Percentiles rank a stretch among this genome's conserved stretches.
Evolutionary conservation across 805 yeast species (phyloP).

Genomic region (Barnettozyma siamensis): DNA sequence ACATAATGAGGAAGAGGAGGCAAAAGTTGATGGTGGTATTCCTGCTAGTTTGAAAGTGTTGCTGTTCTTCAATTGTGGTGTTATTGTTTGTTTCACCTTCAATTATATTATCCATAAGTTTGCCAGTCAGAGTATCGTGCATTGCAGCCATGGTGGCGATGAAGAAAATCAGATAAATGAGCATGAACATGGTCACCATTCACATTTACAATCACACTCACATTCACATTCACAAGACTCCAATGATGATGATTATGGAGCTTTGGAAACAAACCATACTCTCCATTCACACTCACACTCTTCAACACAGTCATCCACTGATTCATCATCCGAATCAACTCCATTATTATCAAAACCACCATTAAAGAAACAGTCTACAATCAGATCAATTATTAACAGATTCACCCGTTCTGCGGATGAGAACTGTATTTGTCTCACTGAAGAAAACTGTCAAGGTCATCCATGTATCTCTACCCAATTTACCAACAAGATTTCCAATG

Average conservation of each 20-base stretch:
- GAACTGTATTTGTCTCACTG: conserved; percentile 19
- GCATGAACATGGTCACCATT: too few relatives aligned
- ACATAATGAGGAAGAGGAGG: conserved; percentile 17
- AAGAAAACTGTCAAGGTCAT: conserved; percentile 18
- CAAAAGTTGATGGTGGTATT: conserved; percentile 10
- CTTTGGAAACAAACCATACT: background rate
- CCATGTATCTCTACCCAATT: conserved; percentile 16
- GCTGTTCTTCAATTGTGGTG: conserved; percentile 52
- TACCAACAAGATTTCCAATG: conserved; percentile 20
- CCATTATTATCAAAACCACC: background rate
- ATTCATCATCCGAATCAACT: background rate
- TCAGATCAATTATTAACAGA: background rate
- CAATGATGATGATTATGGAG: too few relatives aligned
- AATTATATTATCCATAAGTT: conserved; percentile 64
- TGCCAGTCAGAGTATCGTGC: conserved; percentile 79
- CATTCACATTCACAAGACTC: conserved; percentile 7
- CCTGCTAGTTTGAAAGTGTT: conserved; percentile 31
- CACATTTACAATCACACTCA: conserved; percentile 14
- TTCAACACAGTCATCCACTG: background rate
- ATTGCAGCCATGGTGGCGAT: conserved; percentile 65
- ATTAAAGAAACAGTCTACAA: background rate
- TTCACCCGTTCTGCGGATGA: background rate
- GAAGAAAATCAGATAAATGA: conserved; percentile 19
- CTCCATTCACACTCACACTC: conserved; percentile 12
- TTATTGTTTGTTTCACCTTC: conserved; percentile 49